These are phyloP conservation scores for Fonsecaea multimorphosa DNA, from an alignment of 2,329 filamentous ascomycete species.

Conservation along the genomic window DNA sequence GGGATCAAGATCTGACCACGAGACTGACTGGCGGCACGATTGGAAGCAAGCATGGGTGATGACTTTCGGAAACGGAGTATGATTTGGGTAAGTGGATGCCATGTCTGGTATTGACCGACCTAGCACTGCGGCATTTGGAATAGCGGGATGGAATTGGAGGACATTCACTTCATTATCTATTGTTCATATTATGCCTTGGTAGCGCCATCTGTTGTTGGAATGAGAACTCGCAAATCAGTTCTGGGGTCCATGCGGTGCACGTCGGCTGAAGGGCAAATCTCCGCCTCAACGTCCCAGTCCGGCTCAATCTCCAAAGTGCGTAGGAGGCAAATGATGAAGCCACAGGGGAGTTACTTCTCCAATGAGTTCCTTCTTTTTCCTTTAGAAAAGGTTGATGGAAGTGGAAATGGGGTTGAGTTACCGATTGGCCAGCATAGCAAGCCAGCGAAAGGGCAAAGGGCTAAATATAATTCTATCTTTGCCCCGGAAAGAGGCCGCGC, in stretches of 20 bases:
- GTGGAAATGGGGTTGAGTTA: neutral
- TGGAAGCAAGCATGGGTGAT: slow-evolving; percentile 3
- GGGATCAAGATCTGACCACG: slow-evolving; percentile 16
- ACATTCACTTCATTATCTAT: neutral
- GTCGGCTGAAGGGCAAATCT: slow-evolving; percentile 1
- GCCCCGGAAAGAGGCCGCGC: slow-evolving; percentile 17
- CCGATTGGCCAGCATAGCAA: slow-evolving; percentile 10
- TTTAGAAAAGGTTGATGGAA: neutral
- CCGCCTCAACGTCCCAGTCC: neutral
- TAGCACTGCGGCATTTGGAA: slow-evolving; percentile 6
- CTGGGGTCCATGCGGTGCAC: neutral
- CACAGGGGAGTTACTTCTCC: neutral
- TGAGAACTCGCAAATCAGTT: neutral
- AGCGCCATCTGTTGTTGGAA: neutral
- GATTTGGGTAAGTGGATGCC: slow-evolving; percentile 20
- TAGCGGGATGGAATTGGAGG: neutral
- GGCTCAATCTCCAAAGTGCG: neutral
- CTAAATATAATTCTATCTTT: slow-evolving; percentile 23
- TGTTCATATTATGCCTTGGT: neutral
- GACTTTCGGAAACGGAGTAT: slow-evolving; percentile 15
- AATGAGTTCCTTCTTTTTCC: neutral
- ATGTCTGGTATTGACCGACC: neutral
- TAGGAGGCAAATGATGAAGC: neutral
- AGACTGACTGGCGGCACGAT: slow-evolving; percentile 5
- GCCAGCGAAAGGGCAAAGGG: neutral